Evolutionary conservation across 345 rosid species (phyloP), one percentile per base, ranked within the genome.

Genomic region (Syzygium aqueum): DNA sequence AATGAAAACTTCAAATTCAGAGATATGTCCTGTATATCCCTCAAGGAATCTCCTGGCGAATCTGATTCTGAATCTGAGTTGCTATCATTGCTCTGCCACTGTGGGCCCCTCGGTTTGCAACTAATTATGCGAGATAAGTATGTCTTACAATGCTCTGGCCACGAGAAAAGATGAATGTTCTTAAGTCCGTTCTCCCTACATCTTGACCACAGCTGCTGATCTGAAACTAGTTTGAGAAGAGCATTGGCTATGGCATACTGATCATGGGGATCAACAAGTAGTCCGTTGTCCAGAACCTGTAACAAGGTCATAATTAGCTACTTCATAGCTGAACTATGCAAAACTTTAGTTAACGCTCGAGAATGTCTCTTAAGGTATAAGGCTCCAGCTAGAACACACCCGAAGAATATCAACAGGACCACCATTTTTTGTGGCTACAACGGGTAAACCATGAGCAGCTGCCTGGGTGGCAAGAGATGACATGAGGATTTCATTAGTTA

Each of bases 121-220:
- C 93, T 92, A 51, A 96, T 96, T 92, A 98, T 95, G 73, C 98
- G 95, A 86, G 99, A 93, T 50, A 98, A 90, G 89, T 98, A 98
- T 88, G 93, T 93, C 88, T 92, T 96, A 94, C 99, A 98, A 84
- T 98, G 99, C 95, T 98, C 99, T 59, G 99, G 98, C 99, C 99
- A 98, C 19, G 99, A 98, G 89, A 93, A 98, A 30, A 96, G 94
- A 91, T 96, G 98, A 90, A 98, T 94, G 88, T 98, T 98, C 92
- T 96, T 98, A 93, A 98, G 91, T 51, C 99, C 99, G 88, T 96
- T 96, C 89, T 96, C 98, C 14, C 98, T 91, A 91, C 99, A 98
- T 92, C 92, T 96, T 87, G 99, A 94, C 99, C 99, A 96, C 78
- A 95, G 95, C 11, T 96, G 98, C 92, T 98, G 96, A 89, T 93